These are phyloP conservation scores for Dothistroma septosporum DNA, from an alignment of 2,329 filamentous ascomycete genomes.

Conservation along the genomic window DNA sequence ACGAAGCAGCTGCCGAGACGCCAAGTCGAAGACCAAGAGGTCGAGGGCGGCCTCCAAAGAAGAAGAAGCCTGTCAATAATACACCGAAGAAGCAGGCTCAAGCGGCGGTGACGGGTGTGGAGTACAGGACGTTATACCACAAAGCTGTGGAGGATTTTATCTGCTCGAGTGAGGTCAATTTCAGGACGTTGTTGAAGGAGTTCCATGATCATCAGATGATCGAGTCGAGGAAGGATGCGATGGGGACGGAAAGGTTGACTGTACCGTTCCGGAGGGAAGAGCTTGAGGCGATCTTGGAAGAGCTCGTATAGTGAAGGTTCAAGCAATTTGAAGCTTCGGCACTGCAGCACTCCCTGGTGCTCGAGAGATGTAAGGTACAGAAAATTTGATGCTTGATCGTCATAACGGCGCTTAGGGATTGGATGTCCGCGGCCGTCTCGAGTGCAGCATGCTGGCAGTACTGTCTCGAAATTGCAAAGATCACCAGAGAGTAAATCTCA, in stretches of 20 bases:
- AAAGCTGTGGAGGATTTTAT: slow-evolving; percentile 97
- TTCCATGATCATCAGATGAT: slow-evolving; percentile 99
- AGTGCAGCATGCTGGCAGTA: too few relatives aligned
- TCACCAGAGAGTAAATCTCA: too few relatives aligned
- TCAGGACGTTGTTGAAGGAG: slow-evolving; percentile 90
- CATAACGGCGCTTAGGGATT: too few relatives aligned
- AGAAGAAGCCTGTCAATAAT: slow-evolving; percentile 5
- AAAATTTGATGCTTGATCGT: too few relatives aligned
- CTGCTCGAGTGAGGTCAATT: slow-evolving; percentile 92
- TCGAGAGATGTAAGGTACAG: too few relatives aligned
- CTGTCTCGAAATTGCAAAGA: too few relatives aligned
- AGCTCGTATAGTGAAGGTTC: slow-evolving; percentile 45
- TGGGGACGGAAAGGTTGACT: slow-evolving; percentile 80
- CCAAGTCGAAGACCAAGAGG: slow-evolving; percentile 25
- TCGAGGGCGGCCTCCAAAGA: slow-evolving; percentile 5
- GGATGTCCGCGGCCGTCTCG: too few relatives aligned
- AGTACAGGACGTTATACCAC: slow-evolving; percentile 88
- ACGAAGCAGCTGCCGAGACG: slow-evolving; percentile 32
- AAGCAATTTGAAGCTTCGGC: too few relatives aligned
- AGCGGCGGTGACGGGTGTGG: slow-evolving; percentile 55
- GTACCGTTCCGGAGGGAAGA: slow-evolving; percentile 85
- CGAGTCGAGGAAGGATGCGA: slow-evolving; percentile 75
- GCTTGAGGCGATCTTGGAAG: slow-evolving; percentile 82
- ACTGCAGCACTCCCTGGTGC: background rate
- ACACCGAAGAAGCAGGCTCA: slow-evolving; percentile 14